Conservation (phyloP, 345 rosid genomes). For the Linum lewisii region DNA sequence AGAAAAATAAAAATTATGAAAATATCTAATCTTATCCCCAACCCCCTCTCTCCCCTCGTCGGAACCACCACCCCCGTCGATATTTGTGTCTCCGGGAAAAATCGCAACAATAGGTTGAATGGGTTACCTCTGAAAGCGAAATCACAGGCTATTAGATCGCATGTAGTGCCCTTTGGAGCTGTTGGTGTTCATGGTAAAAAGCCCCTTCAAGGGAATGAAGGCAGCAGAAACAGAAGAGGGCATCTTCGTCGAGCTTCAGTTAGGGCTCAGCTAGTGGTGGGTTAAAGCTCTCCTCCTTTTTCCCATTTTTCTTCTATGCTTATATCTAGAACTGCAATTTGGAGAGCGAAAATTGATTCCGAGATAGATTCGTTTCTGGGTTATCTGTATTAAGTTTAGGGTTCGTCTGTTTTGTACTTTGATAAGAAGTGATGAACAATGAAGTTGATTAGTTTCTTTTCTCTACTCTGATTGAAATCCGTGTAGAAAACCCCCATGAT, state of each 20-base stretch:
- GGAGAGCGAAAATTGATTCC: neutral
- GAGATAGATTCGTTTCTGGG: neutral
- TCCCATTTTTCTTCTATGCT: neutral
- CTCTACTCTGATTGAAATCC: neutral
- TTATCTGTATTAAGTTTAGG: neutral
- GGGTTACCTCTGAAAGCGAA: constrained; percentile 29
- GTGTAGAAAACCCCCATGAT: too few relatives aligned
- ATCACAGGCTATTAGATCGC: constrained; percentile 25
- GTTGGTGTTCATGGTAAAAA: constrained; percentile 39
- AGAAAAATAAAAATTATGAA: too few relatives aligned
- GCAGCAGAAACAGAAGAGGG: constrained; percentile 16
- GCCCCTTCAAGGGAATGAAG: constrained; percentile 22
- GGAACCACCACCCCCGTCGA: too few relatives aligned
- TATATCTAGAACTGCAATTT: neutral
- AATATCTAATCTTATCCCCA: too few relatives aligned
- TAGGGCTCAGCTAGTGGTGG: constrained; percentile 42
- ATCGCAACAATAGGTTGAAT: constrained; percentile 20
- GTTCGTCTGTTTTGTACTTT: too few relatives aligned
- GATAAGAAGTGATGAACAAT: too few relatives aligned
- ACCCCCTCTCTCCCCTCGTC: too few relatives aligned
- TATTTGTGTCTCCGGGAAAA: constrained; percentile 20
- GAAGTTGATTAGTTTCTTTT: neutral
- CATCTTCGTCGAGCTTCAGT: constrained; percentile 21
- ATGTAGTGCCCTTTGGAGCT: neutral
- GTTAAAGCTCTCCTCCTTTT: neutral